These are phyloP conservation scores for Nephelium lappaceum DNA, from an alignment of 345 rosid species.

Conservation along the genomic window DNA sequence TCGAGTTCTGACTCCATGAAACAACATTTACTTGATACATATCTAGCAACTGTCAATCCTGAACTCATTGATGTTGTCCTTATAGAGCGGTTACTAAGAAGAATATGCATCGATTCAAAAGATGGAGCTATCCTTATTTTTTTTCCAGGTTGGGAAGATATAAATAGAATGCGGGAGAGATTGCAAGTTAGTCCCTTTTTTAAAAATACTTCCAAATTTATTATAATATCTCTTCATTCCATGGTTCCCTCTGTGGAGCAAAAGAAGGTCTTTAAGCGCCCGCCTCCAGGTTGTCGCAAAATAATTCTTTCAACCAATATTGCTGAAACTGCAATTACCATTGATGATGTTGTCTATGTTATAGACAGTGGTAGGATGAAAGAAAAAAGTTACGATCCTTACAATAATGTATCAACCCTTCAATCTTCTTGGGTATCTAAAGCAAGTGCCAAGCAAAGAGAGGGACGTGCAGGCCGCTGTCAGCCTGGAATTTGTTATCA, in stretches of 20 bases:
- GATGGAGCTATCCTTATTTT: conserved; percentile 94
- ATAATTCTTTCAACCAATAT: conserved; percentile 89
- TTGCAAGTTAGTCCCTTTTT: conserved; percentile 61
- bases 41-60: conserved; percentile 60
- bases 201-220: conserved; percentile 57
- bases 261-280: conserved; percentile 74
- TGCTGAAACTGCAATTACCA: conserved; percentile 89
- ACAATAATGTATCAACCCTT: conserved; percentile 84
- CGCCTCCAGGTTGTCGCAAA: conserved; percentile 85
- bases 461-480: conserved; percentile 97
- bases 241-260: conserved; percentile 90
- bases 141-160: conserved; percentile 98
- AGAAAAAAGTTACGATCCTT: conserved; percentile 95
- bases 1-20: conserved; percentile 37
- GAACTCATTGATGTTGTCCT: conserved; percentile 76
- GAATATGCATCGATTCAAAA: conserved; percentile 67
- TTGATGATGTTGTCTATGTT: conserved; percentile 96
- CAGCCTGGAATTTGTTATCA: conserved; percentile 95
- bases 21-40: conserved; percentile 65
- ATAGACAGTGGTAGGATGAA: conserved; percentile 97
- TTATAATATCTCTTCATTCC: conserved; percentile 82
- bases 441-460: conserved; percentile 95
- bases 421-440: conserved; percentile 92
- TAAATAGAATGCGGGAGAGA: conserved; percentile 64
- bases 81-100: conserved; percentile 67